A percentile compares a stretch with the other conserved stretches of the same genome.
Evolutionary conservation across 305 asterid species (phyloP).

Genomic region (Fraxinus ornus): DNA sequence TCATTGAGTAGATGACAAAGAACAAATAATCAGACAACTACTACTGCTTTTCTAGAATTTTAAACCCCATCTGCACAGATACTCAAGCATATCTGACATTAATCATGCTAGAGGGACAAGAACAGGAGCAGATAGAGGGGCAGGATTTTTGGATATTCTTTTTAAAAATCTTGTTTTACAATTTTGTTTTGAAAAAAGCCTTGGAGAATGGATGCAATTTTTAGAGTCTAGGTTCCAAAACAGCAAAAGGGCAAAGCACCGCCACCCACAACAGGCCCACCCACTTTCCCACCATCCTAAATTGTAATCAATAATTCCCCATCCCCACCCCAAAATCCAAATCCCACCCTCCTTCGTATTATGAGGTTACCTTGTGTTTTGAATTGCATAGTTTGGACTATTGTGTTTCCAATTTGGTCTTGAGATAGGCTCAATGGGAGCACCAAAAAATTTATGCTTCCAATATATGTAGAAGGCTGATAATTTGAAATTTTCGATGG

Average conservation of each 20-base stretch:
- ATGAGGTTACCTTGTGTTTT: background rate
- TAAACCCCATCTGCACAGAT: background rate
- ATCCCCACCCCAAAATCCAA: background rate
- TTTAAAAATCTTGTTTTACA: background rate
- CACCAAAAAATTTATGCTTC: background rate
- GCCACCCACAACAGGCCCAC: background rate
- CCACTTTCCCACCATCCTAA: background rate
- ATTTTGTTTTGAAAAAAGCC: background rate
- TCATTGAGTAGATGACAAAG: background rate
- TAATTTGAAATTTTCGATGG: background rate
- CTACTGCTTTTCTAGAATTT: background rate
- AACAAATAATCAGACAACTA: background rate
- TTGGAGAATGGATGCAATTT: background rate
- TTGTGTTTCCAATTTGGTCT: background rate
- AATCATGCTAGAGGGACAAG: background rate
- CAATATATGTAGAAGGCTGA: background rate
- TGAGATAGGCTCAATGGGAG: background rate
- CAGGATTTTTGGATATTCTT: background rate
- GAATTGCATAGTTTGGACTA: background rate
- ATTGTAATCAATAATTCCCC: background rate
- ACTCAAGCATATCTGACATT: background rate
- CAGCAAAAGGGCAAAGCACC: background rate
- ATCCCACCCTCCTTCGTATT: background rate
- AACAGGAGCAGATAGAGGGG: background rate
- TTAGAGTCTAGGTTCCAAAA: background rate